These are phyloP conservation scores for Pseudodiploospora longispora DNA, from an alignment of 2,329 filamentous ascomycete species.

Conservation along the genomic window DNA sequence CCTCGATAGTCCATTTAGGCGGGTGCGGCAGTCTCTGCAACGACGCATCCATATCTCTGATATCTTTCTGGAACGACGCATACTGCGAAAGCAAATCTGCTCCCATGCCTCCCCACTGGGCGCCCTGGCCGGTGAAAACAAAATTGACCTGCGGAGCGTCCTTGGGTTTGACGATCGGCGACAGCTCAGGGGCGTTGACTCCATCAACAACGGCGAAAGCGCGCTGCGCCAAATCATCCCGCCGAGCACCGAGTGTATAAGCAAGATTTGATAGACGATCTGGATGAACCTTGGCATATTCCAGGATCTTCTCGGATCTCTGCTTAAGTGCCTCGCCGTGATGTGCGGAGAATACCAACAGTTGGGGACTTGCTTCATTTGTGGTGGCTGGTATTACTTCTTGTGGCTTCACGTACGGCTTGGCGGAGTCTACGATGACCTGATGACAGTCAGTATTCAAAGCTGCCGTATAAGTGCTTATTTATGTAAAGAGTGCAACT, in stretches of 20 bases:
- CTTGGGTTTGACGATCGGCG: slow-evolving; percentile 20
- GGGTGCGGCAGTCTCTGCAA: slow-evolving; percentile 10
- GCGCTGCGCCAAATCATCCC: background rate
- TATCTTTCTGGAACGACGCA: slow-evolving; percentile 15
- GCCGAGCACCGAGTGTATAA: background rate
- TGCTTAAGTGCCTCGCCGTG: background rate
- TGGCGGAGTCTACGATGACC: slow-evolving; percentile 8
- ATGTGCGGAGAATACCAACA: background rate
- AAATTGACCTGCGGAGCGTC: slow-evolving; percentile 12
- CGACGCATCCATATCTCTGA: slow-evolving; percentile 1
- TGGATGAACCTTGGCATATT: background rate
- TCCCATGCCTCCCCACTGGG: slow-evolving; percentile 35
- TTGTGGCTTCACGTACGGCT: background rate
- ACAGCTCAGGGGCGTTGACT: slow-evolving; percentile 13
- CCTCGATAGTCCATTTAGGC: slow-evolving; percentile 16
- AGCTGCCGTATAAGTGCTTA: background rate
- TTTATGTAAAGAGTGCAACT: slow-evolving; percentile 1
- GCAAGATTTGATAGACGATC: slow-evolving; percentile 1
- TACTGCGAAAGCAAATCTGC: slow-evolving; percentile 16
- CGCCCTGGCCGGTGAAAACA: slow-evolving; percentile 36
- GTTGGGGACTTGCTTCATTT: background rate
- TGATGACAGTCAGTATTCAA: background rate
- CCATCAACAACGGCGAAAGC: slow-evolving; percentile 30
- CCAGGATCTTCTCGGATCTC: background rate
- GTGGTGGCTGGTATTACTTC: background rate